Evolutionary conservation across 441 rosid species (phyloP).

Genomic region (Arabidopsis lyrata): DNA sequence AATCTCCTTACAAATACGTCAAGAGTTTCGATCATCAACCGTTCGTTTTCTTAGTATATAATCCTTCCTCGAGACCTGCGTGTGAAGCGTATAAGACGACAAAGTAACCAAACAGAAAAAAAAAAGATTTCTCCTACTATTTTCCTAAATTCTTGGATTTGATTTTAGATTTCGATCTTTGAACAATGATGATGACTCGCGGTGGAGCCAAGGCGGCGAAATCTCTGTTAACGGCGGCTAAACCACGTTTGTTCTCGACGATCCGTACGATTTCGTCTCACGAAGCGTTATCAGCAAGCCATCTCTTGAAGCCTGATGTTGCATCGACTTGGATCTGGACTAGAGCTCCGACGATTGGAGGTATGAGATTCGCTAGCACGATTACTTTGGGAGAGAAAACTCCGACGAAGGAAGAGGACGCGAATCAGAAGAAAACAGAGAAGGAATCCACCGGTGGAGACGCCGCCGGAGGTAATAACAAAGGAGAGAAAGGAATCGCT

Average conservation of each 20-base stretch:
- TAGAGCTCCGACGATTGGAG: slow-evolving; percentile 37
- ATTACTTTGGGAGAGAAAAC: slow-evolving; percentile 46
- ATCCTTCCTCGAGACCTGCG: not conserved
- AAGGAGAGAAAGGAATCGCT: slow-evolving; percentile 46
- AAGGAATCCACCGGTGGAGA: slow-evolving; percentile 24
- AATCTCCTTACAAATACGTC: slow-evolving; percentile 3
- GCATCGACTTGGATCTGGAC: slow-evolving; percentile 10
- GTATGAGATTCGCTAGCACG: slow-evolving; percentile 45
- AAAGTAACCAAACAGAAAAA: not conserved
- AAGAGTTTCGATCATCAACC: slow-evolving; percentile 3
- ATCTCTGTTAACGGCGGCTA: slow-evolving; percentile 38
- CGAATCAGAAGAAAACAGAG: slow-evolving; percentile 41
- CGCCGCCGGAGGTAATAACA: slow-evolving; percentile 58
- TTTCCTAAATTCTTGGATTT: slow-evolving; percentile 41
- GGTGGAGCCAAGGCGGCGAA: slow-evolving; percentile 40
- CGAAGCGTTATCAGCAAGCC: slow-evolving; percentile 26
- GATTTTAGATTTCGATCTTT: not conserved
- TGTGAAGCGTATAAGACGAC: slow-evolving; percentile 33
- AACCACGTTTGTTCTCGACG: slow-evolving; percentile 42
- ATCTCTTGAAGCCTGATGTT: slow-evolving; percentile 17
- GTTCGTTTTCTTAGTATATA: slow-evolving; percentile 22
- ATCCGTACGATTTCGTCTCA: slow-evolving; percentile 19
- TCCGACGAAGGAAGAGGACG: not conserved
- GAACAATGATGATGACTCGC: slow-evolving; percentile 45
- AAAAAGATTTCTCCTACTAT: slow-evolving; percentile 13